Evolutionary conservation across 306 rosid species (phyloP).

Genomic region (Crataegus laevigata): DNA sequence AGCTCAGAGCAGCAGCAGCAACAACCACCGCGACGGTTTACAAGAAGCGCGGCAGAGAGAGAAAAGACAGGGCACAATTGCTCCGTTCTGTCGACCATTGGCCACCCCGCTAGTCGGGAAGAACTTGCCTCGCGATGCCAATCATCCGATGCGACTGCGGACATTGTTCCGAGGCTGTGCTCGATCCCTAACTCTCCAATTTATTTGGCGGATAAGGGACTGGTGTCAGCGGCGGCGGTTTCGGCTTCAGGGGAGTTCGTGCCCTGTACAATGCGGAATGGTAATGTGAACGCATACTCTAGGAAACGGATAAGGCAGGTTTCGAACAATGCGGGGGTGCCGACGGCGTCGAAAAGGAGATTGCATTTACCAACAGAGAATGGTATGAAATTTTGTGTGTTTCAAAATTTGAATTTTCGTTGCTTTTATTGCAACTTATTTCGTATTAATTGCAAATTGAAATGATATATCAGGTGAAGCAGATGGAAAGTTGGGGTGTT

Average conservation of each 20-base stretch:
- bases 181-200: constrained; percentile 20
- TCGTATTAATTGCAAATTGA: background rate
- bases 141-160: constrained; percentile 13
- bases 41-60: background rate
- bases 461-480: constrained; percentile 2
- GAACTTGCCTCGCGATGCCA: constrained; percentile 18
- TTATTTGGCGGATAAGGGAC: background rate
- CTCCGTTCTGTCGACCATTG: constrained; percentile 7
- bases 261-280: background rate
- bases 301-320: constrained; percentile 14
- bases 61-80: constrained; percentile 24
- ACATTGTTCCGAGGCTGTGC: constrained; percentile 14
- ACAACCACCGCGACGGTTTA: background rate
- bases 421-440: background rate
- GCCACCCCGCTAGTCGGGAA: constrained; percentile 10
- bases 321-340: background rate
- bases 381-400: constrained; percentile 13
- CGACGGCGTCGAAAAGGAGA: constrained; percentile 11
- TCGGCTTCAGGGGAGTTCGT: constrained; percentile 5
- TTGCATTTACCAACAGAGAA: background rate
- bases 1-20: background rate
- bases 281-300: constrained; percentile 1
- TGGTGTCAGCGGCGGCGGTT: constrained; percentile 8
- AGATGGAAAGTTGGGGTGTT: background rate
- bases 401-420: background rate